Conservation (phyloP, 2,329 filamentous ascomycete genomes). For the Aureobasidium lini region DNA sequence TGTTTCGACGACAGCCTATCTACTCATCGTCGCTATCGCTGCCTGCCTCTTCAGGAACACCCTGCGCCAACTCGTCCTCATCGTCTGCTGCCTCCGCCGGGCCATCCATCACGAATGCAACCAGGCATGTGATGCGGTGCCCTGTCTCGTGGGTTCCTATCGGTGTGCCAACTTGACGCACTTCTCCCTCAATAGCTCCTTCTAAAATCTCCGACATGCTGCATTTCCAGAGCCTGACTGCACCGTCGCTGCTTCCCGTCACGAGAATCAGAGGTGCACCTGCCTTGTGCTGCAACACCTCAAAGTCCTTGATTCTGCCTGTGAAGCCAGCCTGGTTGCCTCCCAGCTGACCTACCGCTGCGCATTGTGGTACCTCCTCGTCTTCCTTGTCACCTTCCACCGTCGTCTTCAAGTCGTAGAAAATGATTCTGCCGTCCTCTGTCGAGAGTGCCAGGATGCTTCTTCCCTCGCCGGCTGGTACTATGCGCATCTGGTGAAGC, state of each 20-base stretch:
- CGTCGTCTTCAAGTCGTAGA: constrained; percentile 62
- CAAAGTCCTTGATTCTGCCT: constrained; percentile 83
- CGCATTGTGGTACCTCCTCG: constrained; percentile 38
- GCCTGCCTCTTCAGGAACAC: background rate
- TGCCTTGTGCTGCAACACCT: constrained; percentile 46
- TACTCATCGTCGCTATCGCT: constrained; percentile 15
- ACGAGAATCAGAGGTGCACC: constrained; percentile 49
- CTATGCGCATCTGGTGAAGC: constrained; percentile 72
- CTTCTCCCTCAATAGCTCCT: constrained; percentile 12
- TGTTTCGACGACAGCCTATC: background rate
- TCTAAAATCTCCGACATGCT: constrained; percentile 14
- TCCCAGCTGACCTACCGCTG: constrained; percentile 66
- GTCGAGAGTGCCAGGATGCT: constrained; percentile 69
- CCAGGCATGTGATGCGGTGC: constrained; percentile 82
- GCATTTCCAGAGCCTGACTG: constrained; percentile 70
- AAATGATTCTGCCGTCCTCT: constrained; percentile 79
- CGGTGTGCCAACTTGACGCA: constrained; percentile 54
- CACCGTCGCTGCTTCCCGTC: constrained; percentile 77
- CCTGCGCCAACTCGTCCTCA: background rate
- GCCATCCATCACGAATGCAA: constrained; percentile 68
- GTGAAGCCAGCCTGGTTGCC: constrained; percentile 58
- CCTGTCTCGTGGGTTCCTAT: constrained; percentile 76
- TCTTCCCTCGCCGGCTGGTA: constrained; percentile 38
- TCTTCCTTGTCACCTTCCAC: constrained; percentile 32
- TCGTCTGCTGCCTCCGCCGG: constrained; percentile 12